phyloP scores from a whole-genome alignment of 306 rosid genomes.

The Prinsepia uniflora region DNA sequence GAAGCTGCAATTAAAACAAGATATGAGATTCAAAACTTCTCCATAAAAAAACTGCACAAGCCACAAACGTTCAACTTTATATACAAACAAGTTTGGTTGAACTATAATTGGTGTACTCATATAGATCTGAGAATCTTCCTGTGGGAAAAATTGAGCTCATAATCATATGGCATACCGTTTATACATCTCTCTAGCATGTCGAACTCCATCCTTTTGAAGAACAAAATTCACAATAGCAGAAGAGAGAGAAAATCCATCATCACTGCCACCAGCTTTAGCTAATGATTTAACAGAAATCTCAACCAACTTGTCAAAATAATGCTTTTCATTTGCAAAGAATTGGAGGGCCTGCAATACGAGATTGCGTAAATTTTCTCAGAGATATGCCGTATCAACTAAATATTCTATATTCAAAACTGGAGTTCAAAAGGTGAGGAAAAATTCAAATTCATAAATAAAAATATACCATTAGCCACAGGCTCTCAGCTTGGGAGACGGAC shows the following conservation, averaged over 20 bases:
- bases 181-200: slow-evolving; percentile 62
- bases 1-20: slow-evolving; percentile 59
- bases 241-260: slow-evolving; percentile 75
- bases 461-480: slow-evolving; percentile 81
- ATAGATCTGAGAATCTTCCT: too few species aligned
- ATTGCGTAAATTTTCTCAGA: not conserved
- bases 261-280: slow-evolving; percentile 70
- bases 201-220: slow-evolving; percentile 75
- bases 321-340: slow-evolving; percentile 51
- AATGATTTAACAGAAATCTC: slow-evolving; percentile 57
- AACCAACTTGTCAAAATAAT: slow-evolving; percentile 61
- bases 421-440: too few species aligned
- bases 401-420: not conserved
- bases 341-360: slow-evolving; percentile 61
- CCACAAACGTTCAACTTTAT: too few species aligned
- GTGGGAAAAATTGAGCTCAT: slow-evolving; percentile 5
- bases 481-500: slow-evolving; percentile 56
- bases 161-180: slow-evolving; percentile 50
- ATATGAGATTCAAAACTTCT: slow-evolving; percentile 5
- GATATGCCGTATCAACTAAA: too few species aligned
- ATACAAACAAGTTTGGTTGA: too few species aligned
- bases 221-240: slow-evolving; percentile 56
- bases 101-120: too few species aligned
- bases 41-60: slow-evolving; percentile 5
- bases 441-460: slow-evolving; percentile 2